Evolutionary conservation across 2,329 filamentous ascomycete species (phyloP).

Genomic region (Graphiopsis chlorocephala): DNA sequence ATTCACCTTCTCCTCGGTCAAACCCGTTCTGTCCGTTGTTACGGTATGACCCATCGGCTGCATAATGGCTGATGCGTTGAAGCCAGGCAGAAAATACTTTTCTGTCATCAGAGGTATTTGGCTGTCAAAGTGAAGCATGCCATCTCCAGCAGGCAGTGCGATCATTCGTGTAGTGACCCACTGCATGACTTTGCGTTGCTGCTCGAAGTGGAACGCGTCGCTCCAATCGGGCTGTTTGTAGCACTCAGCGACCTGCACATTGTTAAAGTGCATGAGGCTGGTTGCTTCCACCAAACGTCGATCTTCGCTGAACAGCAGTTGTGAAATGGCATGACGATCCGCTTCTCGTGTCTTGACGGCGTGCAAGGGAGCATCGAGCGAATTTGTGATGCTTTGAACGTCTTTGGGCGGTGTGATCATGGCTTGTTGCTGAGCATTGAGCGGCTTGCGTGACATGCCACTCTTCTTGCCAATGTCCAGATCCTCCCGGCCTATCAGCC

Average conservation of each 20-base stretch:
- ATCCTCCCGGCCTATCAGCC: constrained; percentile 78
- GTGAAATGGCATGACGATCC: constrained; percentile 73
- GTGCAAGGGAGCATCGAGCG: constrained; percentile 60
- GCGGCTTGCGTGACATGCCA: not conserved
- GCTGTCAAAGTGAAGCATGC: constrained; percentile 82
- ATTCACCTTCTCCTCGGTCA: constrained; percentile 93
- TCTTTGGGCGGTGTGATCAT: constrained; percentile 52
- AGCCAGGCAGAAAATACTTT: constrained; percentile 83
- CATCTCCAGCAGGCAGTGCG: constrained; percentile 82
- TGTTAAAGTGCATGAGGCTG: constrained; percentile 79
- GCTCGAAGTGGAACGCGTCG: constrained; percentile 84
- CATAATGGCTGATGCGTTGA: constrained; percentile 88
- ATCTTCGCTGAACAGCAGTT: constrained; percentile 87
- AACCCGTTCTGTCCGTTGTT: constrained; percentile 81
- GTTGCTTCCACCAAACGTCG: constrained; percentile 83
- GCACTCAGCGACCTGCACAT: constrained; percentile 74
- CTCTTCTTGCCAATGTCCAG: constrained; percentile 41
- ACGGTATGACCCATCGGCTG: constrained; percentile 89
- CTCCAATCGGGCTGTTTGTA: constrained; percentile 72
- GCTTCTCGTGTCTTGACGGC: constrained; percentile 79
- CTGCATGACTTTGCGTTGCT: constrained; percentile 86
- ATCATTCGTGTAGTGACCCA: constrained; percentile 83
- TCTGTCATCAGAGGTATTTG: constrained; percentile 88
- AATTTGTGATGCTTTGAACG: constrained; percentile 72
- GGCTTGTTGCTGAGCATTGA: not conserved